Conservation (phyloP, 805 yeast genomes). For the Lipomyces sp. region DNA sequence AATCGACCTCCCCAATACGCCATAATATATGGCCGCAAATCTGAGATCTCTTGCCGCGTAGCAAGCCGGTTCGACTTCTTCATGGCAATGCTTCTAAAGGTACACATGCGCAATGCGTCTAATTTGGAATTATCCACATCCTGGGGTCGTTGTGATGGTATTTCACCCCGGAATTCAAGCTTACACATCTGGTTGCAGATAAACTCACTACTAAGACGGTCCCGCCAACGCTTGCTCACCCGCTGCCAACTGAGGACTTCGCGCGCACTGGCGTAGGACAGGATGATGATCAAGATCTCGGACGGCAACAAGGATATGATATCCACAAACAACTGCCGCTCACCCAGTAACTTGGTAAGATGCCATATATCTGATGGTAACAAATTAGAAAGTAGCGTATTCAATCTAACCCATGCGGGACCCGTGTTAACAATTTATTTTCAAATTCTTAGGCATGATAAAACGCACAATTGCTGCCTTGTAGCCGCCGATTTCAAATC, state of each 20-base stretch:
- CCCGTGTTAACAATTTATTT: too few species aligned
- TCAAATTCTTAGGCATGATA: too few species aligned
- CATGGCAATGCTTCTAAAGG: conserved; percentile 32
- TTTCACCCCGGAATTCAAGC: conserved; percentile 29
- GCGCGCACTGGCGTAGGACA: conserved; percentile 32
- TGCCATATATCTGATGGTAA: conserved; percentile 37
- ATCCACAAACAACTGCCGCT: conserved; percentile 33
- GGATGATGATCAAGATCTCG: conserved; percentile 28
- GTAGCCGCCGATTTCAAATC: conserved; percentile 17
- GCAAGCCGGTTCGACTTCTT: conserved; percentile 33
- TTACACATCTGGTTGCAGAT: conserved; percentile 27
- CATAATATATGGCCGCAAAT: conserved; percentile 31
- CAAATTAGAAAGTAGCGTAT: conserved; percentile 23
- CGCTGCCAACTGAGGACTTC: conserved; percentile 36
- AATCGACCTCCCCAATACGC: conserved; percentile 37
- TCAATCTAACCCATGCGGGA: conserved; percentile 12
- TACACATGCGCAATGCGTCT: conserved; percentile 29
- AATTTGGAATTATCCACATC: conserved; percentile 21
- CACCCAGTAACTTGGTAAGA: conserved; percentile 31
- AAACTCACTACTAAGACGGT: conserved; percentile 28
- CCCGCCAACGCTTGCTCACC: conserved; percentile 32
- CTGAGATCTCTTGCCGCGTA: conserved; percentile 33
- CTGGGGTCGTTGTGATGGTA: conserved; percentile 35
- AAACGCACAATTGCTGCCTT: conserved; percentile 29
- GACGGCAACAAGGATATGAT: conserved; percentile 29